Base-by-base conservation (phyloP, 2,329 filamentous ascomycete genomes). In the Hymenoscyphus salicellus region DNA sequence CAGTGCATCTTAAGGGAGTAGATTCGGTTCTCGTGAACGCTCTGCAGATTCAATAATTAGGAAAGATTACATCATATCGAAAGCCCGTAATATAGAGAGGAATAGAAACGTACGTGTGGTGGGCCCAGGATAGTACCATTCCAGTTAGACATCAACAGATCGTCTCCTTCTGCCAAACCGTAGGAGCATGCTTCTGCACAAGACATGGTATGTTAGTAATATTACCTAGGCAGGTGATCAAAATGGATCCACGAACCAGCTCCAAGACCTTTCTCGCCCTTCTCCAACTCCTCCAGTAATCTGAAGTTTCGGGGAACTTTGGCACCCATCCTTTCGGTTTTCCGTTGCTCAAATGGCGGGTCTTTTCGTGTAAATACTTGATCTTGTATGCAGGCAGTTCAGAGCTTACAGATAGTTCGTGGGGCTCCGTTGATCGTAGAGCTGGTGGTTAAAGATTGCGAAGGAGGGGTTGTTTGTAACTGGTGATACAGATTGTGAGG, bases 1-100 rank as follows among this genome's bases (percentile, higher is more conserved):
- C 95, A 99, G 81, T 96, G 90, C 82, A 99, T 97, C 79, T 94
- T 96, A 74, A 99, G 86, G 72, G 92, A 96, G 84, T 99, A 99
- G 81, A 99, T 99, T 75, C 95, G 91, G 81, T 99, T 99, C 83
- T 99, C 95, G 78, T 98, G 94, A 68, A 89, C 93, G 79, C 93
- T 96, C 91, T 95, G 75, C 11, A 60, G 30, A 32, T 10, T 46
- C 2, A n/a, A 2, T 26, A 1, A 62, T 43, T 30, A 58, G 55
- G 7, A 36, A 32, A 14, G 8, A 2, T 16, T 43, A 16, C 61
- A 6, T 30, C 1, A 5, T 23, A 5, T 52, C 28, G 36, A 52
- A 20, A 43, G 38, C n/a, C 11, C 5, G 41, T 61, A 64, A 57
- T 17, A 41, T 58, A 26, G 58, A 38, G 10, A 49, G 58, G 17